These are phyloP conservation scores for Bimuria novae-zelandiae DNA, from an alignment of 2,329 filamentous ascomycete species.

Conservation along the genomic window DNA sequence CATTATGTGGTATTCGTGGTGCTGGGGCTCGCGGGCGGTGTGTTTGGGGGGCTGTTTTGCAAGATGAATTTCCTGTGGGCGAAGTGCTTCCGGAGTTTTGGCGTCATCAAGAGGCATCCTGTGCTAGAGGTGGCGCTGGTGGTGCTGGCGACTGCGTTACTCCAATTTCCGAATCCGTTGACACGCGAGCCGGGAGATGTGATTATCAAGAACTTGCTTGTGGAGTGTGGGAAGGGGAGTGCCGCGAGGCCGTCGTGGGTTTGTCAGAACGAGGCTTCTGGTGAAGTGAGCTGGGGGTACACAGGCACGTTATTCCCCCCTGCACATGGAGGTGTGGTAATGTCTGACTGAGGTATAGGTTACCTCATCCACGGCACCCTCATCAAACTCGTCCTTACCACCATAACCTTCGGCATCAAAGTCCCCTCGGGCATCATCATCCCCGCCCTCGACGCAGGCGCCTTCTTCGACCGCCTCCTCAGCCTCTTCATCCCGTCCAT, in stretches of 20 bases:
- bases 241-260: slow-evolving; percentile 51
- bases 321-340: neutral
- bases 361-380: slow-evolving; percentile 60
- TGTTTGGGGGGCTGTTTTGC: slow-evolving; percentile 65
- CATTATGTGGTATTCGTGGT: slow-evolving; percentile 63
- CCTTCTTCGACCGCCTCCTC: slow-evolving; percentile 61
- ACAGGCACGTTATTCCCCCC: slow-evolving; percentile 10
- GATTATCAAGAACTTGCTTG: slow-evolving; percentile 61
- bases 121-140: slow-evolving; percentile 62
- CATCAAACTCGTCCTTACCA: slow-evolving; percentile 61
- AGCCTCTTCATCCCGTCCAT: slow-evolving; percentile 52
- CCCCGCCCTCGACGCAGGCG: slow-evolving; percentile 62
- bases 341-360: slow-evolving; percentile 32
- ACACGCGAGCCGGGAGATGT: slow-evolving; percentile 61
- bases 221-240: slow-evolving; percentile 54
- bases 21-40: slow-evolving; percentile 60
- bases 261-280: slow-evolving; percentile 54
- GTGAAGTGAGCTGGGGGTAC: slow-evolving; percentile 45
- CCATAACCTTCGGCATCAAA: slow-evolving; percentile 64
- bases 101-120: slow-evolving; percentile 59
- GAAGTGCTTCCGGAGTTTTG: slow-evolving; percentile 57
- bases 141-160: slow-evolving; percentile 56
- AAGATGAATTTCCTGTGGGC: slow-evolving; percentile 63
- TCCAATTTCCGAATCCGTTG: slow-evolving; percentile 62
- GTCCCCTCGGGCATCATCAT: slow-evolving; percentile 66